Base-by-base conservation (phyloP, 768 basidiomycete species). In the Cystofilobasidium ferigula region DNA sequence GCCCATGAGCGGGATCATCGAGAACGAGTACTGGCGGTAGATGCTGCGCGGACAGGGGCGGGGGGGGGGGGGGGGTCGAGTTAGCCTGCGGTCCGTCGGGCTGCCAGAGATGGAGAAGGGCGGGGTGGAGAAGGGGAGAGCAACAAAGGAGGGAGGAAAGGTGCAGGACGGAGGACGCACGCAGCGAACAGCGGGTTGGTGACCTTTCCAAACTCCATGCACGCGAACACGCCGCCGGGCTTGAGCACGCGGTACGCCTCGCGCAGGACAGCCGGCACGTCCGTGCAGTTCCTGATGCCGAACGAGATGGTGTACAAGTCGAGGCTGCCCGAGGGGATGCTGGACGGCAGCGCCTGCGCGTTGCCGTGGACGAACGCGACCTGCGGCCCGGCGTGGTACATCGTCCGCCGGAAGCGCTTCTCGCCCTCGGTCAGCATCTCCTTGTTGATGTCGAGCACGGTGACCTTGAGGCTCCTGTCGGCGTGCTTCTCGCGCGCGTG, bases 301-400 rank as follows among this genome's bases (percentile, higher is more conserved):
- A 99, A 99, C 0, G 95, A 91, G 75, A 99, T 97, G 32, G 95
- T 99, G 78, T 99, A 99, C 22, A 97, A 79, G 78, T 99, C 92
- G 70, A 93, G 90, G 22, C 88, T 83, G 75, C 89, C 84, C 71
- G 87, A 83, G 7, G 82, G 79, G 74, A 99, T 92, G 7, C 82
- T 78, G 43, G 77, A 69, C 0, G 85, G 81, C 22, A 99, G 78
- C 16, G 80, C 80, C 73, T 98, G 92, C 3, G 95, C 95, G 73
- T 99, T 97, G 40, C 86, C 88, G 73, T 94, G 88, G 68, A 86
- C 84, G 76, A 99, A 98, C 20, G 86, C 83, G 69, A 99, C 83
- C 78, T 95, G 93, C 18, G 90, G 88, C 26, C 94, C 94, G 72
- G 88, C 89, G 77, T 98, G 87, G 76, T 98, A 99, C 87, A 99